Percentiles rank a stretch among this genome's conserved stretches.
Evolutionary conservation across 73 alveolate species (phyloP).

Genomic region (Stentor roeselii): DNA sequence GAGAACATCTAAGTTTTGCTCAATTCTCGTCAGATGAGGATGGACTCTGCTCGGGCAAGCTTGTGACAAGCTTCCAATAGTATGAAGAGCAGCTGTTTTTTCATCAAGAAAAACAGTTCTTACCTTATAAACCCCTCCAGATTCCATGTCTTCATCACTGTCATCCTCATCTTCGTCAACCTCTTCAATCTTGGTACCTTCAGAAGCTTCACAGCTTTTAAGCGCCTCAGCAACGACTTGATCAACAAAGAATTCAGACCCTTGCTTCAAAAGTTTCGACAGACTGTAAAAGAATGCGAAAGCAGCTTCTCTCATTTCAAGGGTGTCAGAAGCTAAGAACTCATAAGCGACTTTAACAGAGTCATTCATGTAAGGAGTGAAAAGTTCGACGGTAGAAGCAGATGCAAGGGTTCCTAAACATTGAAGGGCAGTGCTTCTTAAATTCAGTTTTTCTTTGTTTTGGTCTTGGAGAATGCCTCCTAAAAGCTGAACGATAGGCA

Average conservation of each 20-base stretch:
- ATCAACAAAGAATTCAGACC: background rate
- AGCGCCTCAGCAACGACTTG: conserved; percentile 11
- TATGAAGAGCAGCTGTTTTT: conserved; percentile 32
- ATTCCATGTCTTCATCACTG: conserved; percentile 16
- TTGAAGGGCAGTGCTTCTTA: background rate
- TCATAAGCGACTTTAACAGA: conserved; percentile 4
- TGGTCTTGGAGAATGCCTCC: background rate
- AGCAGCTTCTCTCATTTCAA: conserved; percentile 27
- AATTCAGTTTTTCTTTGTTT: background rate
- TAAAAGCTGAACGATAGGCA: background rate
- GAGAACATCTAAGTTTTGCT: background rate
- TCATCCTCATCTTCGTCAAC: conserved; percentile 12
- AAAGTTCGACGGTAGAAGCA: background rate
- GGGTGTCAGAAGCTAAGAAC: background rate
- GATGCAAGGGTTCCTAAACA: conserved; percentile 21
- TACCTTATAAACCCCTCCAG: background rate
- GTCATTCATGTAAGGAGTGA: background rate
- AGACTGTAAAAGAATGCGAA: conserved; percentile 20
- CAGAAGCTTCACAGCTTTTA: conserved; percentile 23
- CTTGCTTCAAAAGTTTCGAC: conserved; percentile 17
- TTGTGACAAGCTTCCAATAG: background rate
- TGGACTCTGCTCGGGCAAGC: conserved; percentile 17
- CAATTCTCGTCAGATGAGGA: background rate
- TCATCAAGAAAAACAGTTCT: conserved; percentile 27
- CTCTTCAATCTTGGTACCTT: background rate